phyloP scores from a whole-genome alignment of 495 filamentous ascomycete genomes.

The Articulospora tetracladia region DNA sequence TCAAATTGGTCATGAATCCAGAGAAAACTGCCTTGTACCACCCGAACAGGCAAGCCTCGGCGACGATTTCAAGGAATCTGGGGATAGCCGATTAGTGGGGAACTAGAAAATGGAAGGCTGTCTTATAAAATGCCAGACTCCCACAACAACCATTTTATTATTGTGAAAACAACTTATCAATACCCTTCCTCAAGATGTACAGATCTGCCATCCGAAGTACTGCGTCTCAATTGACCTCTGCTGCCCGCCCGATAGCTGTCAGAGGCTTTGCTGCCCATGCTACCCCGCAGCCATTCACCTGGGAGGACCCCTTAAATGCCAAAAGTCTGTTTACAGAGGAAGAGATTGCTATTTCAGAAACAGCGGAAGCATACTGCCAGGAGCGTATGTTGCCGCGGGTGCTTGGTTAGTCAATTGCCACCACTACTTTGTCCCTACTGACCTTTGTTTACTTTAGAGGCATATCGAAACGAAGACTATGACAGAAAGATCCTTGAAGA shows the following conservation, averaged over 20 bases:
- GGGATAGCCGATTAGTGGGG: constrained; percentile 11
- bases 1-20: neutral
- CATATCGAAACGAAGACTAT: constrained; percentile 91
- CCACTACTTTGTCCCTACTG: neutral
- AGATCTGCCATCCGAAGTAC: constrained; percentile 32
- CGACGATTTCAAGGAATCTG: constrained; percentile 1
- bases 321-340: constrained; percentile 79
- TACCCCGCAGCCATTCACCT: constrained; percentile 64
- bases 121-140: neutral
- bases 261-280: constrained; percentile 34
- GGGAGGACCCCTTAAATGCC: constrained; percentile 83
- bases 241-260: constrained; percentile 20
- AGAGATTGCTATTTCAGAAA: constrained; percentile 84
- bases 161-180: neutral
- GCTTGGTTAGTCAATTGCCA: constrained; percentile 58
- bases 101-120: neutral
- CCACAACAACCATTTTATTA: too few species aligned
- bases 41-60: constrained; percentile 4
- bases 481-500: constrained; percentile 84
- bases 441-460: constrained; percentile 55
- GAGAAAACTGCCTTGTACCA: neutral
- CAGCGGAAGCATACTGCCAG: constrained; percentile 88
- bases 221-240: constrained; percentile 30
- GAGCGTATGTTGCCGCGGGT: constrained; percentile 81
- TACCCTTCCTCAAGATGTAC: constrained; percentile 33